These are phyloP conservation scores for Cyphellophora attinorum DNA, from an alignment of 2,329 filamentous ascomycete species.

Conservation along the genomic window DNA sequence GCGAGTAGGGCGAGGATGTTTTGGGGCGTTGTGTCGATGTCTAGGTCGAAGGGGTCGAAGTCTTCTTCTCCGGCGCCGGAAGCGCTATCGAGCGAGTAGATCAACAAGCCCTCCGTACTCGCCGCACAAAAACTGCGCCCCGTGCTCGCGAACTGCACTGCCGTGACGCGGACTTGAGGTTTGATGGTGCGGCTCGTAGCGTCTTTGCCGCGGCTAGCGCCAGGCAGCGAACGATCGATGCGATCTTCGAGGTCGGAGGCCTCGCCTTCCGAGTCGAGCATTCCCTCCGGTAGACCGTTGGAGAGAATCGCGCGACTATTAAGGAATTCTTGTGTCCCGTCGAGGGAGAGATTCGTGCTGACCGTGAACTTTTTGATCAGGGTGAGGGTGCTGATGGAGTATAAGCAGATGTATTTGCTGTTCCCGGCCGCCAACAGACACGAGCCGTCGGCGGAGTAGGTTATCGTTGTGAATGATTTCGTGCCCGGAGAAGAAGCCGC, in stretches of 20 bases:
- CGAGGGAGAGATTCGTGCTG: slow-evolving; percentile 87
- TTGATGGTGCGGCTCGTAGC: slow-evolving; percentile 65
- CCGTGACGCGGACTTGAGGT: slow-evolving; percentile 75
- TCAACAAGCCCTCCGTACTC: slow-evolving; percentile 83
- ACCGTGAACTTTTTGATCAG: slow-evolving; percentile 93
- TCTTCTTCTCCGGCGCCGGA: slow-evolving; percentile 51
- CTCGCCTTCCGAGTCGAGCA: slow-evolving; percentile 83
- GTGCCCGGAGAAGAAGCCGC: slow-evolving; percentile 85
- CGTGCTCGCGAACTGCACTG: slow-evolving; percentile 78
- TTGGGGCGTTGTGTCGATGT: slow-evolving; percentile 84
- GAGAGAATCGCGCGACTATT: slow-evolving; percentile 89
- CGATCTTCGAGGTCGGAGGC: slow-evolving; percentile 82
- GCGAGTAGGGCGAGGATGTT: slow-evolving; percentile 67
- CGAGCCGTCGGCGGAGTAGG: slow-evolving; percentile 84
- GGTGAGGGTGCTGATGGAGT: slow-evolving; percentile 87
- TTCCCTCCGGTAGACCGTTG: slow-evolving; percentile 63
- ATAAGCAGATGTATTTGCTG: slow-evolving; percentile 97
- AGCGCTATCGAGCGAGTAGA: slow-evolving; percentile 86
- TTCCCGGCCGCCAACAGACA: slow-evolving; percentile 86
- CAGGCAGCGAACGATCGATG: slow-evolving; percentile 68
- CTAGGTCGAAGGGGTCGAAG: slow-evolving; percentile 94
- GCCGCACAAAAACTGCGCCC: slow-evolving; percentile 89
- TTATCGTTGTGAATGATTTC: slow-evolving; percentile 80
- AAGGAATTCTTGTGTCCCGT: slow-evolving; percentile 92
- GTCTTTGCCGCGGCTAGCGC: slow-evolving; percentile 73